phyloP scores from a whole-genome alignment of 2,329 filamentous ascomycete species.

The Fusarium nematophilum region DNA sequence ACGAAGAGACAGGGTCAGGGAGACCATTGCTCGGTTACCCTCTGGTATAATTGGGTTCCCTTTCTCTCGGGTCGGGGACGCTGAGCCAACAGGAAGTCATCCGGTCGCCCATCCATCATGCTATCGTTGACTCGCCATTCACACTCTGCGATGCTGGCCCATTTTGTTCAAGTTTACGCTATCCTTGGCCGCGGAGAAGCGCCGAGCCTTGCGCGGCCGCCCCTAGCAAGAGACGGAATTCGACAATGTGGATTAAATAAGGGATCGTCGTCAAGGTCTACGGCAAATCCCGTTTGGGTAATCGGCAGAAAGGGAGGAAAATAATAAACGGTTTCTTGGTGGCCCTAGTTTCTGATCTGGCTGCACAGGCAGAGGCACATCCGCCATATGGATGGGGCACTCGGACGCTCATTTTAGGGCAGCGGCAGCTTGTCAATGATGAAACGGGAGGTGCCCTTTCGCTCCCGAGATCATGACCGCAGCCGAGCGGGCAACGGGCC shows the following conservation, averaged over 20 bases:
- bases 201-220: no score
- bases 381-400: not conserved
- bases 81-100: conserved; percentile 37
- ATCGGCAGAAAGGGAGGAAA: not conserved
- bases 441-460: conserved; percentile 11
- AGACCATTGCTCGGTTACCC: conserved; percentile 14
- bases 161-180: no score
- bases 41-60: conserved; percentile 27
- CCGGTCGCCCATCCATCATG: conserved; percentile 6
- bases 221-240: no score
- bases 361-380: conserved; percentile 1
- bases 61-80: conserved; percentile 27
- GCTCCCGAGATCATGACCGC: not conserved
- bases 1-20: conserved; percentile 21
- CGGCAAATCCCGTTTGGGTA: not conserved
- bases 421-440: not conserved
- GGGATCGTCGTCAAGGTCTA: no score
- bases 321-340: not conserved
- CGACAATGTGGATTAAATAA: no score
- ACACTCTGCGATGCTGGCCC: no score
- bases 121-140: no score
- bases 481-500: conserved; percentile 2
- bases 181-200: no score
- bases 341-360: not conserved
- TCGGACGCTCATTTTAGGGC: not conserved